Conservation (phyloP, 352 stramenopile genomes). For the Globisporangium spiculum region DNA sequence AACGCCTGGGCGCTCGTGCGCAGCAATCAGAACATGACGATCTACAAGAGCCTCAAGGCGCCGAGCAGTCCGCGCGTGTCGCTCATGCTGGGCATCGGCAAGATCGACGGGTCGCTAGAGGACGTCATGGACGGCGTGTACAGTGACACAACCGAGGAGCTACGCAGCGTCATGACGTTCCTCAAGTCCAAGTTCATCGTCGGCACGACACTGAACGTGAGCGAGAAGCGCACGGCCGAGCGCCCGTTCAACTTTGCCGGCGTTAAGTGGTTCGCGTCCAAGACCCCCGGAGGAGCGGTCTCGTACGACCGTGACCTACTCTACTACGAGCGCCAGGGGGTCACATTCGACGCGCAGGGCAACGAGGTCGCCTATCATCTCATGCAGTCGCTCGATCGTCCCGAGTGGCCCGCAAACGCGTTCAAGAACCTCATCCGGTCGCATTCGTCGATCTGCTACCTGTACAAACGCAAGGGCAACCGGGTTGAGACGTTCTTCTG, state of each 20-base stretch:
- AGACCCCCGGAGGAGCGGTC: constrained; percentile 24
- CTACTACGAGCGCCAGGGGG: constrained; percentile 50
- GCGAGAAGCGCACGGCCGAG: constrained; percentile 24
- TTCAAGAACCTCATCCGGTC: constrained; percentile 47
- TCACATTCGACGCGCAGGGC: constrained; percentile 37
- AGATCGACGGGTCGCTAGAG: constrained; percentile 14
- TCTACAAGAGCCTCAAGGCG: constrained; percentile 12
- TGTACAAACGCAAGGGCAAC: constrained; percentile 31
- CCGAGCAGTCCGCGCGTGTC: constrained; percentile 1
- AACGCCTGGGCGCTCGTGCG: constrained; percentile 19
- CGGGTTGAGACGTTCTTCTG: constrained; percentile 38
- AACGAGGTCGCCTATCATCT: constrained; percentile 51
- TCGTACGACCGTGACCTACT: constrained; percentile 31
- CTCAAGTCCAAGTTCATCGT: constrained; percentile 33
- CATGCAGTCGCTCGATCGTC: constrained; percentile 44
- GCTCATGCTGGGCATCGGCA: constrained; percentile 13
- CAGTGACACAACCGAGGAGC: constrained; percentile 34
- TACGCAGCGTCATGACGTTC: constrained; percentile 30
- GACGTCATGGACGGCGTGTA: constrained; percentile 49
- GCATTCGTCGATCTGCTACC: constrained; percentile 42
- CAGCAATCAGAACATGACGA: constrained; percentile 11
- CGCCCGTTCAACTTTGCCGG: constrained; percentile 38
- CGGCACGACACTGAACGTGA: constrained; percentile 26
- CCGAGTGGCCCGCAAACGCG: constrained; percentile 20
- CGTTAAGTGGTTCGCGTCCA: constrained; percentile 42